phyloP scores from a whole-genome alignment of 805 yeast species.

The Saccharomycopsis lassenensis region DNA sequence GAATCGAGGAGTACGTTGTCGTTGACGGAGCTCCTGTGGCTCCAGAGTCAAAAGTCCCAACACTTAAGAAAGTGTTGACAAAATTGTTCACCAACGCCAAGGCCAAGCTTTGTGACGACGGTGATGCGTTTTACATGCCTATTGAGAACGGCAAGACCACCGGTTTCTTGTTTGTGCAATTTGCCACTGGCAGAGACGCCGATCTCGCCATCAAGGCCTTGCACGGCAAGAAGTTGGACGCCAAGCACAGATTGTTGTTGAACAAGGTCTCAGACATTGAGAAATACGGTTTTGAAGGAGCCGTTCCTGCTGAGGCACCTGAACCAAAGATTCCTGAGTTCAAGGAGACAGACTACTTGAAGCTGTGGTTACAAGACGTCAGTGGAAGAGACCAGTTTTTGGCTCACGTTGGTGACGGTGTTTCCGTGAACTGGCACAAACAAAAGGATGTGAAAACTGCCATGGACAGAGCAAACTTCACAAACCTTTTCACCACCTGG shows the following conservation, averaged over 20 bases:
- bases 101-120: slow-evolving; percentile 33
- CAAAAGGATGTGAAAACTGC: slow-evolving; percentile 57
- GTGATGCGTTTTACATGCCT: slow-evolving; percentile 72
- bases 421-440: slow-evolving; percentile 82
- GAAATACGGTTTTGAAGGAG: slow-evolving; percentile 57
- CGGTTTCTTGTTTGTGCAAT: slow-evolving; percentile 83
- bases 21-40: slow-evolving; percentile 95
- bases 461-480: slow-evolving; percentile 74
- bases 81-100: slow-evolving; percentile 76
- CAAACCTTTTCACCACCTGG: slow-evolving; percentile 77
- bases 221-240: slow-evolving; percentile 86
- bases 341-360: slow-evolving; percentile 68
- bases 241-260: slow-evolving; percentile 79
- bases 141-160: slow-evolving; percentile 60
- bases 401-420: slow-evolving; percentile 66
- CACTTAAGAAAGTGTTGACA: slow-evolving; percentile 72
- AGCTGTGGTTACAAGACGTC: slow-evolving; percentile 84
- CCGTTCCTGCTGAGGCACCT: slow-evolving; percentile 38
- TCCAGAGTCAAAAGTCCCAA: slow-evolving; percentile 78
- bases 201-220: slow-evolving; percentile 68
- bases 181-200: slow-evolving; percentile 54
- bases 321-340: slow-evolving; percentile 70
- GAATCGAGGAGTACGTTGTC: slow-evolving; percentile 68
- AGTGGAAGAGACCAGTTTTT: slow-evolving; percentile 85
- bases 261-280: slow-evolving; percentile 79